A percentile compares a stretch with the other conserved stretches of the same genome.
Conservation (phyloP, 176 grass and related monocot species). For the Chrysopogon serrulatus region DNA sequence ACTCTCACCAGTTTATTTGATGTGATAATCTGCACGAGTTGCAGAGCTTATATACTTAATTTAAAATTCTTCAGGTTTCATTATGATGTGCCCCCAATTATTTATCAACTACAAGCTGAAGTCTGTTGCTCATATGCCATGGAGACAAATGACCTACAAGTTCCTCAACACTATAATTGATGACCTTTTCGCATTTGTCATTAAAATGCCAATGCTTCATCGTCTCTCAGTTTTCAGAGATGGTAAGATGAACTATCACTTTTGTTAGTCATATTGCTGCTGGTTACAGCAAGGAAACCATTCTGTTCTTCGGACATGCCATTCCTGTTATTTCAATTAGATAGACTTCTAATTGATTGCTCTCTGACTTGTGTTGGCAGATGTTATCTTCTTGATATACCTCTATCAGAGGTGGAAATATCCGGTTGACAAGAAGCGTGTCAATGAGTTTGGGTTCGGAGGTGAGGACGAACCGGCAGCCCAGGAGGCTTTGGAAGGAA, state of each 20-base stretch:
- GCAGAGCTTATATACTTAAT: not conserved
- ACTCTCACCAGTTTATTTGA: not conserved
- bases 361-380: conserved; percentile 39
- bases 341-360: not conserved
- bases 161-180: conserved; percentile 99
- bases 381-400: conserved; percentile 99
- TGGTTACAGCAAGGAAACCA: not conserved
- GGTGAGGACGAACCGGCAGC: conserved; percentile 59
- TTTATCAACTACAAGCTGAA: conserved; percentile 99
- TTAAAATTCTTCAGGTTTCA: conserved; percentile 68
- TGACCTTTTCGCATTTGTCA: conserved; percentile 98
- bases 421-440: conserved; percentile 88
- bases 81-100: conserved; percentile 99
- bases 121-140: conserved; percentile 96
- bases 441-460: conserved; percentile 96
- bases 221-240: conserved; percentile 98
- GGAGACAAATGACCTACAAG: conserved; percentile 99
- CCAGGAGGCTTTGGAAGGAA: conserved; percentile 41
- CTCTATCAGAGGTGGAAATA: conserved; percentile 96
- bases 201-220: conserved; percentile 98
- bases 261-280: not conserved
- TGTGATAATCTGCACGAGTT: not conserved
- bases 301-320: not conserved
- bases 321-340: not conserved
- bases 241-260: conserved; percentile 53